Evolutionary conservation across 306 rosid species (phyloP), one percentile per base, ranked within the genome.

Genomic region (Glycine soja): DNA sequence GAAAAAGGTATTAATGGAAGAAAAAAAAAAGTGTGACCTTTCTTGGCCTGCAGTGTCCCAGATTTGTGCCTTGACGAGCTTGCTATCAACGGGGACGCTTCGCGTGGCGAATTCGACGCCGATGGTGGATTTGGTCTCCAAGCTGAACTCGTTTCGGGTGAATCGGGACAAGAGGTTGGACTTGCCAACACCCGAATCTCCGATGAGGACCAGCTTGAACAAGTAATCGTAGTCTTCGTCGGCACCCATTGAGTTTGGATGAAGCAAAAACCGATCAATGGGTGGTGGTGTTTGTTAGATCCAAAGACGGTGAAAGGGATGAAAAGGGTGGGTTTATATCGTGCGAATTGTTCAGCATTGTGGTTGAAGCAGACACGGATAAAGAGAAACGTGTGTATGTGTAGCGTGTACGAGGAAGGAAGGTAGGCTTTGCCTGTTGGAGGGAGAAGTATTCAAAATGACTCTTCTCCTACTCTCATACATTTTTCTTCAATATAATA

Each of bases 31-130:
- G 7, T 42, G 46, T 42, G 48, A 90, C 97, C 97, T 90, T 85
- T 92, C 97, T 82, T 92, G 97, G 43, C 97, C 97, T 3, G 97
- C 97, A 0, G 97, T 92, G 80, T 92, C 97, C 97, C 97, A 92
- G 84, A 92, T 92, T 86, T 92, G 97, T 5, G 95, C 97, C 87
- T 92, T 92, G 50, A 90, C 92, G 51, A 90, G 77, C 82, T 90
- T 92, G 15, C 89, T 89, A 63, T 90, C 90, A 6, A 92, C 88
- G 7, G 78, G 85, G 32, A 92, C 84, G 72, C 91, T 92, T 1
- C 97, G 92, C 6, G 97, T 92, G 18, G 97, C 97, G 74, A 92
- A 92, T 74, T 92, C 95, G 1, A 92, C 95, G 8, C 97, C 97
- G 68, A 92, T 92, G 72, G 97, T 92, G 78, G 97, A 90, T 69